Evolutionary conservation across 2,329 filamentous ascomycete species (phyloP).

Genomic region (Lasiodiplodia citricola): DNA sequence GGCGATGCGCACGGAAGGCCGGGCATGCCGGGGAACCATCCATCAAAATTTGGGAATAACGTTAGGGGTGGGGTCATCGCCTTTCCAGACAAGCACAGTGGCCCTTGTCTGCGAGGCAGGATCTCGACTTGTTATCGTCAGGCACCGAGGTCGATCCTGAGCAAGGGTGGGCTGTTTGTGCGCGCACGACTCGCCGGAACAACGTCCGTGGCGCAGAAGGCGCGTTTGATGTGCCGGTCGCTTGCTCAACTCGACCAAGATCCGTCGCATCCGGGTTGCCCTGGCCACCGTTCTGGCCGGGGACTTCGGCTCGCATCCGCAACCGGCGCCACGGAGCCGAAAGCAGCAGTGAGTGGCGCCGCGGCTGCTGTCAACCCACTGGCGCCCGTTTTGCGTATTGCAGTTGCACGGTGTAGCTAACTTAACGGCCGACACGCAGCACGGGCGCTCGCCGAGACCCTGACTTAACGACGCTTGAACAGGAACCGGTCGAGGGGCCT

Average conservation of each 20-base stretch:
- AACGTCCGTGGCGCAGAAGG: neutral
- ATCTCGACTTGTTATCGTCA: neutral
- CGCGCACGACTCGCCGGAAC: neutral
- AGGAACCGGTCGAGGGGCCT: too few species aligned
- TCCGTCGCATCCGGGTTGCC: neutral
- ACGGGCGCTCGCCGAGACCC: too few species aligned
- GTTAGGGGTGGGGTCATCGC: slow-evolving; percentile 2
- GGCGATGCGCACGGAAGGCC: neutral
- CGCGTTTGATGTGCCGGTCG: slow-evolving; percentile 1
- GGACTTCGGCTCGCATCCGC: neutral
- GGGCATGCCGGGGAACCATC: neutral
- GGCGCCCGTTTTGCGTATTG: neutral
- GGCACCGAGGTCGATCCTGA: neutral
- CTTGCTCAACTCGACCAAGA: neutral
- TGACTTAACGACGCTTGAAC: too few species aligned
- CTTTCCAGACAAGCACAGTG: neutral
- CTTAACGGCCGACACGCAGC: neutral
- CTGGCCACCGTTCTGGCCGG: neutral
- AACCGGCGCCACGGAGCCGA: neutral
- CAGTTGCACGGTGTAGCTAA: neutral
- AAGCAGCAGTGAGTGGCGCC: neutral
- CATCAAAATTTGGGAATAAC: neutral
- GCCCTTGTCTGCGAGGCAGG: neutral
- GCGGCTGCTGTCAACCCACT: neutral
- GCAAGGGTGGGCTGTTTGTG: neutral